Percentiles rank a stretch among this genome's conserved stretches.
phyloP scores from a whole-genome alignment of 2,329 filamentous ascomycete genomes.

The Penicillium paneum region DNA sequence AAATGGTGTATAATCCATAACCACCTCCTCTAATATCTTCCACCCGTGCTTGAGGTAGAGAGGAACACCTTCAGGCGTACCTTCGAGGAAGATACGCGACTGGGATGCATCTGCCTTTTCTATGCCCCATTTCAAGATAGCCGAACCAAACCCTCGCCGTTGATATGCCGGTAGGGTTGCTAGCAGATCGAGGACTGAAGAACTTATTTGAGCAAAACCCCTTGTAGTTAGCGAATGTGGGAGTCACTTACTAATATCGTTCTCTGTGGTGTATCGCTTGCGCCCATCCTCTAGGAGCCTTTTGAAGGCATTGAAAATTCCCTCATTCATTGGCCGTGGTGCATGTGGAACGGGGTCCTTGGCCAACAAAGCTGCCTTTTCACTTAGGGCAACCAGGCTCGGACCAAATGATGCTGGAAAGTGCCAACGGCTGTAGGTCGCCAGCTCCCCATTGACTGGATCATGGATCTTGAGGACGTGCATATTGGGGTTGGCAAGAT shows the following conservation, averaged over 20 bases:
- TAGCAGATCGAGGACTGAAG: conserved; percentile 46
- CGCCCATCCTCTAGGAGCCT: conserved; percentile 16
- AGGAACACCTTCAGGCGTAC: conserved; percentile 47
- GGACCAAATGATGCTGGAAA: conserved; percentile 27
- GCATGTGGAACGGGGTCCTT: conserved; percentile 40
- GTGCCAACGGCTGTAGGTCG: conserved; percentile 53
- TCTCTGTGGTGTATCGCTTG: conserved; percentile 17
- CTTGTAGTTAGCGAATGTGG: not conserved
- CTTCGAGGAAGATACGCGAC: conserved; percentile 50
- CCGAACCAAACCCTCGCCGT: conserved; percentile 47
- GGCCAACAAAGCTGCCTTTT: conserved; percentile 35
- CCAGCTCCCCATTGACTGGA: conserved; percentile 27
- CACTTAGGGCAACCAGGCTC: conserved; percentile 38
- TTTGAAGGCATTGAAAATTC: conserved; percentile 25
- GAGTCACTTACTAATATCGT: conserved; percentile 24
- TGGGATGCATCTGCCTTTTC: conserved; percentile 46
- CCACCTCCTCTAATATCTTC: conserved; percentile 36
- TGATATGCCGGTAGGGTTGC: conserved; percentile 45
- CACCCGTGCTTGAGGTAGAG: conserved; percentile 53
- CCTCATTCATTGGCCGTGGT: conserved; percentile 47
- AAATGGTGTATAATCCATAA: conserved; percentile 35
- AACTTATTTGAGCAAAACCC: not conserved
- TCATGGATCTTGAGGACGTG: conserved; percentile 45
- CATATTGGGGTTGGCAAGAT: conserved; percentile 40
- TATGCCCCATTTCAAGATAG: conserved; percentile 50